Base-by-base conservation (phyloP, 2,329 filamentous ascomycete genomes). In the Ophiocordyceps unilateralis region DNA sequence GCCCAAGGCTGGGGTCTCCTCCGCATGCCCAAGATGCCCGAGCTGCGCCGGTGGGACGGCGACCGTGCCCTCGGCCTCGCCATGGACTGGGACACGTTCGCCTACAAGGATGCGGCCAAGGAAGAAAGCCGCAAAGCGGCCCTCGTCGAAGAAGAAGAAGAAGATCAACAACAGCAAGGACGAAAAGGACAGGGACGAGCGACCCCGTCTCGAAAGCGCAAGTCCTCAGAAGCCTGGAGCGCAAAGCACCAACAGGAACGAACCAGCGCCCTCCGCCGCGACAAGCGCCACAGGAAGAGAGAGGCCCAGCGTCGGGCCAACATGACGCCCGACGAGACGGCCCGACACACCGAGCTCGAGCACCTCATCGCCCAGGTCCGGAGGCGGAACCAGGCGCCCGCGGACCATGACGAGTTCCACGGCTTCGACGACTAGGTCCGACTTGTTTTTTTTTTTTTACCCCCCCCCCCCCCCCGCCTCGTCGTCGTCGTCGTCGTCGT, bases 1-100 rank as follows among this genome's bases (percentile, higher is more conserved):
- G 89, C 79, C 1, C 69, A 76, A 43, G 83, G 81, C 1, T 98
- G 89, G 85, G 91, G 85, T 2, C 68, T 98, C 1, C 68, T 95
- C 2, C 79, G 79, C 41, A 70, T 96, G 49, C 91, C 91, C 4
- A 86, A 83, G 56, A 98, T 98, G 91, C 89, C 91, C 0, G 91
- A 98, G 59, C 65, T 85, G 43, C 81, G 79, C 53, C 73, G 68
- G 1, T 89, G 83, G 67, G 71, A 76, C 12, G 81, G 81, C 5
- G 81, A 85, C 56, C 70, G 72, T 48, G 71, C 65, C 20, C 63
- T 83, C 1, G 76, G 76, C 2, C 59, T 80, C 2, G 70, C 71
- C 2, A 64, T 86, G 11, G 75, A 86, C 56, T 79, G 82, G 70
- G 70, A 79, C 38, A 66, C 60, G 2, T 86, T 77, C 52, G 65